Evolutionary conservation across 108 stramenopile species (phyloP).

Genomic region (Cyclostephanos invisitatus): DNA sequence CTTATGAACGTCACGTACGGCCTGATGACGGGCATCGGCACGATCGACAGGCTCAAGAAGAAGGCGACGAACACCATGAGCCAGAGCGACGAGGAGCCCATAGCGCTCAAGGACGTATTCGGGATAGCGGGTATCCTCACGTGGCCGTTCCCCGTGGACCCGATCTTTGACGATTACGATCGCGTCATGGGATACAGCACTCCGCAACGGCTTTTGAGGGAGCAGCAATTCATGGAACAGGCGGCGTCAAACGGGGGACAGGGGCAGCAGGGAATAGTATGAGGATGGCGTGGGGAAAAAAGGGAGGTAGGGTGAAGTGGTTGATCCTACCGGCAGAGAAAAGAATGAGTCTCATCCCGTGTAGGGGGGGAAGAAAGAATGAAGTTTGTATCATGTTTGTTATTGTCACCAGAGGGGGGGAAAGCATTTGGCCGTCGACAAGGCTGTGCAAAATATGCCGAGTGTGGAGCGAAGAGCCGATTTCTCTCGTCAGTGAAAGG

Average conservation of each 20-base stretch:
- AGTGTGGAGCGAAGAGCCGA: background rate
- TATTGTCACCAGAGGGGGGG: background rate
- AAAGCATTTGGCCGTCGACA: background rate
- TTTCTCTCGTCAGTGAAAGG: background rate
- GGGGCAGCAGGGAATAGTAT: background rate
- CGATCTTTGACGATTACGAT: slow-evolving; percentile 89
- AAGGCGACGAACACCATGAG: slow-evolving; percentile 86
- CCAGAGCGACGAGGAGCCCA: slow-evolving; percentile 79
- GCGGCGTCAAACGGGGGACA: slow-evolving; percentile 21
- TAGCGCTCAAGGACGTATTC: slow-evolving; percentile 87
- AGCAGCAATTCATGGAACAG: slow-evolving; percentile 57
- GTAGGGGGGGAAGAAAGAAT: background rate
- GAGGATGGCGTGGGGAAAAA: background rate
- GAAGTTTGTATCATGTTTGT: background rate
- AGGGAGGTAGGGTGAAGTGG: slow-evolving; percentile 14
- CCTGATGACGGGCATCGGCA: slow-evolving; percentile 87
- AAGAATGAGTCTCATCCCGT: slow-evolving; percentile 10
- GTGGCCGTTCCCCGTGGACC: slow-evolving; percentile 83
- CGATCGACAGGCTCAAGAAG: slow-evolving; percentile 90
- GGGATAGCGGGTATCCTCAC: slow-evolving; percentile 82
- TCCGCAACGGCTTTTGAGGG: slow-evolving; percentile 76
- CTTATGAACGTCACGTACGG: slow-evolving; percentile 89
- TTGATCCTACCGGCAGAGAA: slow-evolving; percentile 10
- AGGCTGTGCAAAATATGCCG: background rate
- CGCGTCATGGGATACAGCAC: slow-evolving; percentile 77